Evolutionary conservation across 2,329 filamentous ascomycete genomes (phyloP), one percentile per base, ranked within the genome.

Genomic region (Acrocalymma vagum): DNA sequence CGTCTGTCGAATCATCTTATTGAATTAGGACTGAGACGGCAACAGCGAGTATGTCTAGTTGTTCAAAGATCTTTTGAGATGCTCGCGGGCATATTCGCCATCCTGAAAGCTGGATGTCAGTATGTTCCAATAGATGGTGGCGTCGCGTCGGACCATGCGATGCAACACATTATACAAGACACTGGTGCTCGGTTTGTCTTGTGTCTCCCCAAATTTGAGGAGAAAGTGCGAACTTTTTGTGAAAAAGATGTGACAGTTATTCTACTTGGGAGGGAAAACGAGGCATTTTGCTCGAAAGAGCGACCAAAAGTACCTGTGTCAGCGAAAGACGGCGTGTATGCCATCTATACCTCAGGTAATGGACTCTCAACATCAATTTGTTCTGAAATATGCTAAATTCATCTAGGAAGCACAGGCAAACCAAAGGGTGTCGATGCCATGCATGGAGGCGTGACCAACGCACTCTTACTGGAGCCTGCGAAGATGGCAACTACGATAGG

Each of bases 121-220:
- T 83, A 83, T 53, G 71, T 82, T 5, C 80, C 80, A 3, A 69
- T 83, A 2, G 80, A 83, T 46, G 79, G 79, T 25, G 74, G 75
- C 10, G 43, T 57, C 24, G 28, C 36, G 6, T 53, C 53, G 4
- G 46, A 57, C 9, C 40, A 46, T 17, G 45, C 45, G 3, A 18
- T 82, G 18, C 62, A 64, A 15, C 72, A 76, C 37, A 77, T 80
- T 21, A 62, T 81, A 28, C 57, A 68, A 21, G 69, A 81, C 50
- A 72, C 75, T 7, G 57, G 62, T 8, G 67, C 72, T 7, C 52
- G 59, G 9, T 62, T 77, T 11, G 65, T 78, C 11, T 58, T 81
- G 6, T 81, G 77, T 49, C 60, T 80, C 28, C 49, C 31, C 32
- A 55, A 49, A 28, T 64, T 63, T 28, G 42, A 58, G 18, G 25